Evolutionary conservation across 805 yeast species (phyloP).

Genomic region (Zygosaccharomyces rouxii): DNA sequence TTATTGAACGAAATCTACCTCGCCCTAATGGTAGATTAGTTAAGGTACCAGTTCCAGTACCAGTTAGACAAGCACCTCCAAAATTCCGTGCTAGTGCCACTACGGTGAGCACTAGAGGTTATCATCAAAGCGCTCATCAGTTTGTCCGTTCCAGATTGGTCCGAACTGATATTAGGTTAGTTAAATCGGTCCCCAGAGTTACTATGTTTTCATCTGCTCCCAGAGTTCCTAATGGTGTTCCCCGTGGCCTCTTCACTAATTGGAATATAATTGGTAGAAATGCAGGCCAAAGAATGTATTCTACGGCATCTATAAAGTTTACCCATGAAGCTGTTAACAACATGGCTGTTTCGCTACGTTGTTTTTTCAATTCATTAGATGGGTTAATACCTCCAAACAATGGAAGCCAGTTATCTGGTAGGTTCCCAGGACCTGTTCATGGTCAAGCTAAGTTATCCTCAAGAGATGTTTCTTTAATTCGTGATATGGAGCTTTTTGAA

Average conservation of each 20-base stretch:
- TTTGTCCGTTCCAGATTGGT: not conserved
- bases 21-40: conserved; percentile 12
- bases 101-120: not conserved
- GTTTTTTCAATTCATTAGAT: conserved; percentile 34
- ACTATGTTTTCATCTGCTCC: conserved; percentile 13
- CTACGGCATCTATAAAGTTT: conserved; percentile 21
- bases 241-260: conserved; percentile 21
- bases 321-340: conserved; percentile 56
- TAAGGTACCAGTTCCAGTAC: conserved; percentile 18
- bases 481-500: conserved; percentile 25
- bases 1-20: conserved; percentile 17
- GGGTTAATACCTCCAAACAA: conserved; percentile 24
- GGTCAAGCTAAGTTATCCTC: conserved; percentile 7
- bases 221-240: conserved; percentile 18
- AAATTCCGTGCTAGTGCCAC: conserved; percentile 7
- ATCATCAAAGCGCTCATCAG: not conserved
- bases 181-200: conserved; percentile 2
- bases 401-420: conserved; percentile 16
- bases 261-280: conserved; percentile 20
- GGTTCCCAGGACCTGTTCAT: not conserved
- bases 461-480: conserved; percentile 12
- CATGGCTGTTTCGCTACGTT: conserved; percentile 48
- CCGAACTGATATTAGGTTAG: not conserved
- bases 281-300: conserved; percentile 18
- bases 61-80: conserved; percentile 13